Evolutionary conservation across 2,329 filamentous ascomycete genomes (phyloP), one percentile per base, ranked within the genome.

Genomic region (Chalara sp.): DNA sequence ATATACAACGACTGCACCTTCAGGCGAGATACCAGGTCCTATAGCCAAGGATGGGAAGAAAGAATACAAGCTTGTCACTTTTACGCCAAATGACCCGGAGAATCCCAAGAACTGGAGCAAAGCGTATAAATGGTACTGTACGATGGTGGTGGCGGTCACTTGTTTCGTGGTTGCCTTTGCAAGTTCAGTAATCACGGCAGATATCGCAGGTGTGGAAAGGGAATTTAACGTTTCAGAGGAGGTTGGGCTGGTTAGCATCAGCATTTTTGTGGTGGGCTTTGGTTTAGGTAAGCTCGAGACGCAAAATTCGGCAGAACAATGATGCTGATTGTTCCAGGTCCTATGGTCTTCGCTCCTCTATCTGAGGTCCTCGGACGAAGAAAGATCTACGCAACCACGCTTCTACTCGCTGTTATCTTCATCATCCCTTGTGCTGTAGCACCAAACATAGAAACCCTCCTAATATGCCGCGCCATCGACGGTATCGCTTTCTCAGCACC

Each of bases 81-180:
- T 93, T 63, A 78, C 75, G 4, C 76, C 83, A 3, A 72, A 82
- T 52, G 88, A 93, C 64, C 78, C 80, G 0, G 86, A 84, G 56
- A 92, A 92, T 62, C 88, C 89, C 0, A 92, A 92, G 75, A 93
- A 92, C 67, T 93, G 87, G 87, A 81, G 78, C 51, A 89, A 89
- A 67, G 72, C 70, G 1, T 85, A 73, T 67, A 93, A 91, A 69
- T 92, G 88, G 87, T 88, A 84, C 62, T 84, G 81, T 63, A 96
- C 89, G 29, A 89, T 95, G 84, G 81, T 89, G 12, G 88, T 95
- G 0, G 86, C 89, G 1, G 56, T 79, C 28, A 87, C 84, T 1
- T 89, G 85, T 62, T 89, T 89, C 63, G 83, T 87, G 40, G 85
- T 65, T 1, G 61, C 63, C 4, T 81, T 89, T 51, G 73, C 75